Evolutionary conservation across 2,329 filamentous ascomycete genomes (phyloP), one percentile per base, ranked within the genome.

Genomic region (Pezicula radicicola): DNA sequence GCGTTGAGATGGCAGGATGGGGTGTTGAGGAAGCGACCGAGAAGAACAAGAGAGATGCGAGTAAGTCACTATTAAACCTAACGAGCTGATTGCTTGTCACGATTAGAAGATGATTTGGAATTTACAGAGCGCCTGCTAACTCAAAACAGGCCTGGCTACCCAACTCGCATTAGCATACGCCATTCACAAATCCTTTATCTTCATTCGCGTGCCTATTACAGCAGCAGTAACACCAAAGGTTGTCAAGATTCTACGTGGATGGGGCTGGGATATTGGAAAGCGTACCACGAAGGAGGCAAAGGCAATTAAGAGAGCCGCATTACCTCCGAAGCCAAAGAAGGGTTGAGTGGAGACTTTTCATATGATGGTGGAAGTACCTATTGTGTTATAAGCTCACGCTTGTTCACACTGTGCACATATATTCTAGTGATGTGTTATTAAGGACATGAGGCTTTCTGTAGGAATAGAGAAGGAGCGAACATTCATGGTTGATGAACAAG

Each of bases 141-240:
- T 16, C 33, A 50, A 21, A 36, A 37, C 57, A 86, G 83, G 83
- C 61, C 69, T 87, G 33, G 82, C 78, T 48, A 97, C 94, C 8
- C 91, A 97, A 67, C 76, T 99, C 28, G 91, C 90, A 15, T 80
- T 99, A 46, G 94, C 94, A 12, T 99, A 99, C 66, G 93, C 93
- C 27, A 90, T 99, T 53, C 94, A 99, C 78, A 99, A 99, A 75
- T 95, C 89, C 62, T 91, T 97, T 70, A 97, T 99, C 64, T 96
- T 99, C 70, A 71, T 97, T 59, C 84, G 94, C n/a, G 91, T 99
- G 9, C 94, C 94, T 8, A 73, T 97, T 57, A 94, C 94, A 1
- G 91, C 90, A 12, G 93, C 91, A 3, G 79, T 97, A 33, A 91
- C 90, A 8, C 94, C 94, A 1, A 97, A 95, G 72, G 86, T 97